Evolutionary conservation across 78 protist genomes (phyloP).

Genomic region (Corallochytrium limacisporum): DNA sequence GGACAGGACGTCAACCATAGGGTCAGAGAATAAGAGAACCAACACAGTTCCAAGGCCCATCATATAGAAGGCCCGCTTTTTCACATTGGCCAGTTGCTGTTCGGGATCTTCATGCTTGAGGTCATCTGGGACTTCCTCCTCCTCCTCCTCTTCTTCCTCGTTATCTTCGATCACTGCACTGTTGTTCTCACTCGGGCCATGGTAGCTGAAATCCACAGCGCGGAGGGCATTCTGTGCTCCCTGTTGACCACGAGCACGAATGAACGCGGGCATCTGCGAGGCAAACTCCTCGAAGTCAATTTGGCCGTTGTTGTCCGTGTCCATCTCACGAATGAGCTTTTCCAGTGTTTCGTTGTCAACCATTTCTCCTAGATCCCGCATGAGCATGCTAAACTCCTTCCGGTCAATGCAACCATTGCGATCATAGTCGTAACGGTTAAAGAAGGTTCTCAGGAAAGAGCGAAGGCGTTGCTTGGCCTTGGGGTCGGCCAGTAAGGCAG

Average conservation of each 20-base stretch:
- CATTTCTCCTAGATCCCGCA: background rate
- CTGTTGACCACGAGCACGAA: no score
- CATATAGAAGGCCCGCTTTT: background rate
- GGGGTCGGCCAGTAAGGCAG: background rate
- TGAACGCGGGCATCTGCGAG: no score
- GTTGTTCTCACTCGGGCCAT: no score
- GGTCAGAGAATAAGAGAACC: constrained; percentile 64
- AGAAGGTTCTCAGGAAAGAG: background rate
- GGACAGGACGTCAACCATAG: constrained; percentile 64
- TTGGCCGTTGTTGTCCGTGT: background rate
- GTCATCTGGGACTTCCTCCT: constrained; percentile 30
- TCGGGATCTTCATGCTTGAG: constrained; percentile 9
- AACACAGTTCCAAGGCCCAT: constrained; percentile 43
- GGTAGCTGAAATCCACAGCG: no score
- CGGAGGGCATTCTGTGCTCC: no score
- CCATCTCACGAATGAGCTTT: background rate
- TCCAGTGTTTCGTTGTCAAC: background rate
- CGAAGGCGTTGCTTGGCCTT: no score
- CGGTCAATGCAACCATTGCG: background rate
- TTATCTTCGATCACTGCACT: no score
- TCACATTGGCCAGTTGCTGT: constrained; percentile 3
- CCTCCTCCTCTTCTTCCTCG: constrained; percentile 35
- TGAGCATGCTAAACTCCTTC: background rate
- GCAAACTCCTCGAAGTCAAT: constrained; percentile 13
- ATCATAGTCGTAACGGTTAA: background rate